Percentiles rank a stretch among this genome's conserved stretches.
These are phyloP conservation scores for Grosmannia serpens DNA, from an alignment of 2,329 filamentous ascomycete species.

Conservation along the genomic window DNA sequence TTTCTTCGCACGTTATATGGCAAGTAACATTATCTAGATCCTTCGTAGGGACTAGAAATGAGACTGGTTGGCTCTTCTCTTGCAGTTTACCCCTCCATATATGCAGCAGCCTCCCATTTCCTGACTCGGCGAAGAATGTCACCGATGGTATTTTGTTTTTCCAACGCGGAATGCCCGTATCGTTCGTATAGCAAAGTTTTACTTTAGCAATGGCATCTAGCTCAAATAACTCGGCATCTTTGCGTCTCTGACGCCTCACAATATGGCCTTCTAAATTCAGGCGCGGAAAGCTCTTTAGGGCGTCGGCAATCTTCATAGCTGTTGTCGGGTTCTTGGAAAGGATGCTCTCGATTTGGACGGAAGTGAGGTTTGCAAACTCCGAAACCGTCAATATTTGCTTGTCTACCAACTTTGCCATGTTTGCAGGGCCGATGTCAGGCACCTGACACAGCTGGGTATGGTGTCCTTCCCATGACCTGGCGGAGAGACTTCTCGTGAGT, in stretches of 20 bases:
- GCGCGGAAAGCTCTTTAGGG: constrained; percentile 57
- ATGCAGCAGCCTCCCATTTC: constrained; percentile 56
- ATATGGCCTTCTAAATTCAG: constrained; percentile 30
- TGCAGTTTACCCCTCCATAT: constrained; percentile 53
- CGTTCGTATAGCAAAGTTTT: constrained; percentile 61
- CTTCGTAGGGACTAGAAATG: constrained; percentile 45
- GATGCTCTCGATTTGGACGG: constrained; percentile 63
- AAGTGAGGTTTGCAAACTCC: constrained; percentile 54
- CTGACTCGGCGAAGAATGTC: constrained; percentile 63
- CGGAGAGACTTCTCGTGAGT: constrained; percentile 63
- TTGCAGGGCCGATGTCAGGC: constrained; percentile 61
- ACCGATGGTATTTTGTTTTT: constrained; percentile 53
- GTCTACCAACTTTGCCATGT: constrained; percentile 60
- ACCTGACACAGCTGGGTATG: constrained; percentile 76
- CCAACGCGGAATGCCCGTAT: constrained; percentile 48
- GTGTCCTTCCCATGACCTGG: constrained; percentile 70
- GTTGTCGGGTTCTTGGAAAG: constrained; percentile 74
- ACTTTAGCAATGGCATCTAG: constrained; percentile 35
- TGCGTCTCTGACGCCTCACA: constrained; percentile 5
- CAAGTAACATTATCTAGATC: constrained; percentile 49
- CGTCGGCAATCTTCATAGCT: constrained; percentile 56
- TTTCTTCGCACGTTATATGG: constrained; percentile 72
- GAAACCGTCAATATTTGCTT: constrained; percentile 62
- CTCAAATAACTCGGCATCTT: constrained; percentile 16
- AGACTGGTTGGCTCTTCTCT: constrained; percentile 43